A percentile compares a stretch with the other conserved stretches of the same genome.
Evolutionary conservation across 2,329 filamentous ascomycete genomes (phyloP).

Genomic region (Penicillium glabrum): DNA sequence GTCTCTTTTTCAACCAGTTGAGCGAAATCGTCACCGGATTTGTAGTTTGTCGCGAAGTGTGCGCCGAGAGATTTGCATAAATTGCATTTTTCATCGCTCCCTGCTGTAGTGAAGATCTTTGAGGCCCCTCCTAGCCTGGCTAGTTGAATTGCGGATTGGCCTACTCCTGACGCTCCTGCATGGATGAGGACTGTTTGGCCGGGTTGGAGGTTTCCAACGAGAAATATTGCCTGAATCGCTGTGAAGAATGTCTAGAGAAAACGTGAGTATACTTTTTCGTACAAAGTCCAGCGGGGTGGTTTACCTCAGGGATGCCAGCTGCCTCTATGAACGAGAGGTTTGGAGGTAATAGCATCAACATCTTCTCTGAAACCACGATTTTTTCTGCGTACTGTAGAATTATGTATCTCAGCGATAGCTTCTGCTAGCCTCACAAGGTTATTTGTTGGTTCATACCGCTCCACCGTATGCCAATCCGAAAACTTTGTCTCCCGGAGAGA

Average conservation of each 20-base stretch:
- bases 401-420: too few species aligned
- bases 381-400: too few species aligned
- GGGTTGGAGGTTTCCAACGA: neutral
- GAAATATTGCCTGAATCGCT: neutral
- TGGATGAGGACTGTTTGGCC: neutral
- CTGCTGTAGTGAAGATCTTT: neutral
- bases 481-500: too few species aligned
- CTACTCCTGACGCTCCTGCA: neutral
- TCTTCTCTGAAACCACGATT: too few species aligned
- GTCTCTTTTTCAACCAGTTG: neutral
- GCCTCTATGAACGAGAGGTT: too few species aligned
- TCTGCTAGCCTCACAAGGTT: too few species aligned
- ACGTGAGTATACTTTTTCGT: neutral
- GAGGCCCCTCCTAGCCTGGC: neutral
- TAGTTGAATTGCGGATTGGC: neutral
- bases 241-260: neutral
- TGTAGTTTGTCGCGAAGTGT: neutral
- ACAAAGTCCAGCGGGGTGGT: too few species aligned
- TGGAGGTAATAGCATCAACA: too few species aligned
- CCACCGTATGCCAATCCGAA: too few species aligned
- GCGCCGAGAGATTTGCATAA: neutral
- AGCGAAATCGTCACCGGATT: neutral
- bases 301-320: too few species aligned
- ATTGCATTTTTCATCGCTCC: neutral
- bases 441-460: too few species aligned